Base-by-base conservation (phyloP, 371 early-diverging fungal genomes). In the Syncephalastrum monosporum region DNA sequence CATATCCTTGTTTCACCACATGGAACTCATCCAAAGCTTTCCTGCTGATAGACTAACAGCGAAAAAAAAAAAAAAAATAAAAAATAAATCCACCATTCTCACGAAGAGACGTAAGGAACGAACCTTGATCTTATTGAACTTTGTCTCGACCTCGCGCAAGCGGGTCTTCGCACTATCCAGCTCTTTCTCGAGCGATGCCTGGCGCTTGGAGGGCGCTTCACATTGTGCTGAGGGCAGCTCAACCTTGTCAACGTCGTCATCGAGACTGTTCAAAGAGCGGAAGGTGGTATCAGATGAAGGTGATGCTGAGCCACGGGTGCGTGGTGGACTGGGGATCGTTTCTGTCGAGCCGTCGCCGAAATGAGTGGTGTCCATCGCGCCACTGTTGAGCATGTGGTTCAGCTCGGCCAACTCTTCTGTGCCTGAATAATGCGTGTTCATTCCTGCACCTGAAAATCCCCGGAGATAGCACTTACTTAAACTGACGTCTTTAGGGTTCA, bases 21-120 rank as follows among this genome's bases (percentile, higher is more conserved):
- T 69, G 65, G 53, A 76, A 76, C 47, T 79, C 77, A 42, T 79
- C 77, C 33, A 77, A 50, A 10, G 77, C 80, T n/a, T 72, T 72
- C 58, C 77, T 51, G 53, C 77, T 74, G 42, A 75, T 72, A 10
- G 64, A 57, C 79, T 79, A 50, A 27, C n/a, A 55, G 23, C 43
- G 46, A 25, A 50, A 45, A 17, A 4, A 38, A 13, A 38, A 13
- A 50, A 25, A 50, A 45, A 17, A 4, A n/a, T n/a, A 50, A 25
- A 50, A 45, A 17, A 4, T 48, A 13, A 38, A 13, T 23, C 6
- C 2, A 45, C 19, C 38, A 10, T 23, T 38, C 14, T 54, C 5
- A 54, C 17, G 38, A 38, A 33, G 24, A 42, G 5, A 41, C 19
- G 24, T 38, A 27, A 21, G 29, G 13, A 17, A 24, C 47, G 45